These are phyloP conservation scores for Botrytis galanthina DNA, from an alignment of 2,329 filamentous ascomycete genomes.

Conservation along the genomic window DNA sequence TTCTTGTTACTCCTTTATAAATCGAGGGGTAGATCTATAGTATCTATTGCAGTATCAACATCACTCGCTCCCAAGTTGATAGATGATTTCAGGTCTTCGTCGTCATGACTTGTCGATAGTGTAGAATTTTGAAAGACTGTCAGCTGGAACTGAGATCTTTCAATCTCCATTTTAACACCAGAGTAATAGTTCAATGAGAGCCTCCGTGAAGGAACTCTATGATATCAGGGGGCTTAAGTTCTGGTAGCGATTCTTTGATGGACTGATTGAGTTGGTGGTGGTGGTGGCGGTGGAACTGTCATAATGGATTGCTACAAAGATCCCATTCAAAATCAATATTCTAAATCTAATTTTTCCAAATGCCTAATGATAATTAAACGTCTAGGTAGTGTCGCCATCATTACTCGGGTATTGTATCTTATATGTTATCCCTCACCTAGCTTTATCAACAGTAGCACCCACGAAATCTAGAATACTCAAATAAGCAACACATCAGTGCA, in stretches of 20 bases:
- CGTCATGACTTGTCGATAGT: background rate
- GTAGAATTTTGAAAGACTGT: background rate
- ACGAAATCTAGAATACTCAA: too few species aligned
- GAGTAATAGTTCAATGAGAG: background rate
- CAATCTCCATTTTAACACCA: background rate
- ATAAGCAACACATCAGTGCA: background rate
- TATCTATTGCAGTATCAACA: background rate
- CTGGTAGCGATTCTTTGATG: background rate
- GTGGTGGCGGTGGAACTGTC: background rate
- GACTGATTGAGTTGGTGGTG: background rate
- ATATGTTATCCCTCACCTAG: background rate
- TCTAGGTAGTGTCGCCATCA: background rate
- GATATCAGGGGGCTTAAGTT: background rate
- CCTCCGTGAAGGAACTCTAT: background rate
- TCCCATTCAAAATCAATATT: background rate
- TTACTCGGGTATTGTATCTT: background rate
- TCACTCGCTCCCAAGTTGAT: background rate
- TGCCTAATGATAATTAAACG: background rate
- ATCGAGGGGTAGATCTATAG: background rate
- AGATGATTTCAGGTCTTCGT: background rate
- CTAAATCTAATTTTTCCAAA: background rate
- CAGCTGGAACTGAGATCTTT: background rate
- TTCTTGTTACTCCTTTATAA: background rate
- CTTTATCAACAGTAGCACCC: background rate
- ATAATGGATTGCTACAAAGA: background rate